phyloP scores from a whole-genome alignment of 768 basidiomycete species.

The Psilocybe cubensis region DNA sequence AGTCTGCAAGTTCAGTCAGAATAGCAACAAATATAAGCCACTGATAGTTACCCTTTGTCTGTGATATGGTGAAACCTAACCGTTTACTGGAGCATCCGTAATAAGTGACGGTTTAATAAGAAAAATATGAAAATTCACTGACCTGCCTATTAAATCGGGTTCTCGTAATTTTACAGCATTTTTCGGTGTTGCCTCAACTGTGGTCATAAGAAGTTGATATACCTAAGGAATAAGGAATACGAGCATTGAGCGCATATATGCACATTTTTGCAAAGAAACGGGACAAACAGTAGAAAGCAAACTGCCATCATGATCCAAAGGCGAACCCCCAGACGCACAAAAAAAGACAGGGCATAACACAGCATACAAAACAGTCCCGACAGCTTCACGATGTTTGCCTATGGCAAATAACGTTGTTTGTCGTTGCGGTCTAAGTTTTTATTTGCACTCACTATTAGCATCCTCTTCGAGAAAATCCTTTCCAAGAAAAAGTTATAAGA shows the following conservation, averaged over 20 bases:
- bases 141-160: conserved; percentile 54
- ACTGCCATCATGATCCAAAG: conserved; percentile 15
- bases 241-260: conserved; percentile 19
- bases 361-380: conserved; percentile 22
- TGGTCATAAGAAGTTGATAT: conserved; percentile 56
- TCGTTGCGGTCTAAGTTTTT: background rate
- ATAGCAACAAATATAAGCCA: background rate
- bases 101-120: background rate
- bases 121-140: conserved; percentile 8
- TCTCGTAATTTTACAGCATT: conserved; percentile 53
- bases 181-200: conserved; percentile 38
- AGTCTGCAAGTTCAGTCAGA: conserved; percentile 39
- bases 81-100: conserved; percentile 37
- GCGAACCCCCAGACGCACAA: background rate
- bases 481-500: background rate
- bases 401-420: conserved; percentile 11
- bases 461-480: conserved; percentile 27
- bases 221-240: conserved; percentile 42
- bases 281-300: background rate
- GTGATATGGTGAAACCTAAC: conserved; percentile 52
- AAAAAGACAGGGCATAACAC: conserved; percentile 26
- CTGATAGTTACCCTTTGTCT: conserved; percentile 45
- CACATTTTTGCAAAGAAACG: background rate
- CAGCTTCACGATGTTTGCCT: conserved; percentile 20
- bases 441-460: conserved; percentile 8